These are phyloP conservation scores for Chrysosporium queenslandicum DNA, from an alignment of 2,329 filamentous ascomycete species.

Conservation along the genomic window DNA sequence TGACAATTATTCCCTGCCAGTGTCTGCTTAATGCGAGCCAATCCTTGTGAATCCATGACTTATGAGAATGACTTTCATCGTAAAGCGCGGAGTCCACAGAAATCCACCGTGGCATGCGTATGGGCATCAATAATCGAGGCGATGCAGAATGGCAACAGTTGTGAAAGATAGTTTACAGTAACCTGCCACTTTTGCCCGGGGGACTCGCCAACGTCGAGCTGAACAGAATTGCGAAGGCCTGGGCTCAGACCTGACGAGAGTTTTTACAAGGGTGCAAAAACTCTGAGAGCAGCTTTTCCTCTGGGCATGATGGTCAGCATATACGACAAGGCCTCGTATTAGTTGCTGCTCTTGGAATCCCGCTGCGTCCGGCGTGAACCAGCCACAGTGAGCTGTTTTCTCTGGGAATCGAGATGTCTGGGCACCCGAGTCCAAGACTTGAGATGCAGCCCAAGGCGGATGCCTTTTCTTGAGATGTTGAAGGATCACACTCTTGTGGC, in stretches of 20 bases:
- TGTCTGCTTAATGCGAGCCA: neutral
- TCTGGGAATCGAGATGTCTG: neutral
- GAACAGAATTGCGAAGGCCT: neutral
- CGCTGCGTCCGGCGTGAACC: neutral
- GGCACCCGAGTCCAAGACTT: conserved; percentile 1
- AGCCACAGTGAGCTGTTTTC: neutral
- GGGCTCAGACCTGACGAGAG: neutral
- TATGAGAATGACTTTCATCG: neutral
- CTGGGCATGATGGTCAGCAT: neutral
- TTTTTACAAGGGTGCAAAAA: neutral
- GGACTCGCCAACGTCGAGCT: neutral
- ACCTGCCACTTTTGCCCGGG: neutral
- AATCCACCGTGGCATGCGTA: neutral
- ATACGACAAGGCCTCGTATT: neutral
- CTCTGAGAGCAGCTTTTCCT: neutral
- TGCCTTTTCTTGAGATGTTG: neutral
- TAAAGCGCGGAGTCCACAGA: neutral
- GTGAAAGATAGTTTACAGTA: neutral
- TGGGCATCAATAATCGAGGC: neutral
- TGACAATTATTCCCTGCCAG: conserved; percentile 8
- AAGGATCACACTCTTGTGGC: neutral
- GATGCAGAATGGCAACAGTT: neutral
- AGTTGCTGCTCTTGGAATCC: neutral
- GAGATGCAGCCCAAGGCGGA: neutral
- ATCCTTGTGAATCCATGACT: neutral